Evolutionary conservation across 192 early-diverging fungal species (phyloP), one percentile per base, ranked within the genome.

Genomic region (Chytriomyces sp.): DNA sequence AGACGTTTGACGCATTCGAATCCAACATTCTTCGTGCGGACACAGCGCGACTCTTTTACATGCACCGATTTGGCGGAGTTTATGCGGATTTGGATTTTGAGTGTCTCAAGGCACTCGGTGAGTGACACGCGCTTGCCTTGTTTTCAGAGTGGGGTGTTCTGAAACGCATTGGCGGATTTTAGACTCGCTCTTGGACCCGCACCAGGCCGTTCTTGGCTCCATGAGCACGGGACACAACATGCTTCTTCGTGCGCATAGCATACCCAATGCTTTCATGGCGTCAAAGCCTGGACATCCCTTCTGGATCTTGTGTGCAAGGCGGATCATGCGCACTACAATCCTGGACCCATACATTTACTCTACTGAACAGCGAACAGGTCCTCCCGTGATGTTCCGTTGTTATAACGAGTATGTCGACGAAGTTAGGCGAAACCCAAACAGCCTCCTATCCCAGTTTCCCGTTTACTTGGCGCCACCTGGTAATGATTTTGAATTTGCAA

Each of bases 261-360:
- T 84, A 16, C 83, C 83, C 7, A 84, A 84, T 64, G 83, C 83
- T 43, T 84, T 61, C 65, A 81, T 84, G 83, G 83, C 83, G 23
- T 62, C 64, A n/a, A 23, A 44, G 13, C 79, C 79, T 28, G 82
- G 82, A 2, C 83, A 84, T 53, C 64, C 78, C 6, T 84, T 84
- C 26, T 84, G 83, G 82, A 23, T 84, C 23, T 47, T 61, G 10
- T 60, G 82, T 20, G 60, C 77, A 9, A 6, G 48, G 26, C 44
- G 47, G 26, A 73, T 84, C 60, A 10, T 76, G 43, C 43, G 62
- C 24, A 11, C 9, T 23, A 60, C 11, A 24, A 24, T 50, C 46
- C 35, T 44, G n/a, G 23, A 72, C 5, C 18, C 26, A 16, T 61
- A 47, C 18, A 26, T 11, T 13, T 49, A 82, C 45, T 5, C 7